A percentile compares a stretch with the other conserved stretches of the same genome.
phyloP scores from a whole-genome alignment of 2,329 filamentous ascomycete species.

The Claviceps monticola region DNA sequence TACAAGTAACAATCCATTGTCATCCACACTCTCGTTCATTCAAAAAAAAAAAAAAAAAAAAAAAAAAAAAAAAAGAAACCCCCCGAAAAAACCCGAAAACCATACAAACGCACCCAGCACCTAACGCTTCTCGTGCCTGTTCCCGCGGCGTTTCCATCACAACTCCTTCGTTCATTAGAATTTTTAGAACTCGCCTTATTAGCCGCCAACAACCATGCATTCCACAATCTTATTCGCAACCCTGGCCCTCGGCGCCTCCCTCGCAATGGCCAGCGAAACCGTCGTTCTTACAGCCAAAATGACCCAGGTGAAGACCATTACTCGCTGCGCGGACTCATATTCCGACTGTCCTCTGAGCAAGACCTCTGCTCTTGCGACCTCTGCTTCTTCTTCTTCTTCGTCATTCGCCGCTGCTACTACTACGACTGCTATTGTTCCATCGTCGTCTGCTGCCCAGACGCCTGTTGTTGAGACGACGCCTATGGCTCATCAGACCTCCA shows the following conservation, averaged over 20 bases:
- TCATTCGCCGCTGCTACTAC: constrained; percentile 8
- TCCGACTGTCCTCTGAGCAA: constrained; percentile 27
- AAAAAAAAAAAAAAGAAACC: too few relatives aligned
- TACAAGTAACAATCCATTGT: too few relatives aligned
- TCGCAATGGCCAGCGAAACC: constrained; percentile 23
- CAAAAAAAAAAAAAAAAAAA: too few relatives aligned
- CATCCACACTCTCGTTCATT: too few relatives aligned
- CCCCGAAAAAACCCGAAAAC: too few relatives aligned
- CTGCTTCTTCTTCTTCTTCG: constrained; percentile 9
- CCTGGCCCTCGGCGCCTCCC: constrained; percentile 26
- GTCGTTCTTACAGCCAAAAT: constrained; percentile 30
- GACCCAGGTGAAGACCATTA: constrained; percentile 32
- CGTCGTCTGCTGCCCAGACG: constrained; percentile 10
- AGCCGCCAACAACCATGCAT: constrained; percentile 27
- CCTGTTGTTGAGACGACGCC: constrained; percentile 2
- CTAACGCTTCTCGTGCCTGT: too few relatives aligned
- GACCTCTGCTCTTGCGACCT: constrained; percentile 6
- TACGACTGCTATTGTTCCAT: constrained; percentile 7
- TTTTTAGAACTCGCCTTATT: neutral
- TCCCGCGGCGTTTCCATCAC: too few relatives aligned
- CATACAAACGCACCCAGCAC: too few relatives aligned
- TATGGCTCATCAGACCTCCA: neutral
- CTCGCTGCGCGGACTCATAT: constrained; percentile 29
- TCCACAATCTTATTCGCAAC: constrained; percentile 28
- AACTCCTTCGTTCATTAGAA: neutral